phyloP scores from a whole-genome alignment of 345 rosid species.

The Cardamine chenopodiifolia region DNA sequence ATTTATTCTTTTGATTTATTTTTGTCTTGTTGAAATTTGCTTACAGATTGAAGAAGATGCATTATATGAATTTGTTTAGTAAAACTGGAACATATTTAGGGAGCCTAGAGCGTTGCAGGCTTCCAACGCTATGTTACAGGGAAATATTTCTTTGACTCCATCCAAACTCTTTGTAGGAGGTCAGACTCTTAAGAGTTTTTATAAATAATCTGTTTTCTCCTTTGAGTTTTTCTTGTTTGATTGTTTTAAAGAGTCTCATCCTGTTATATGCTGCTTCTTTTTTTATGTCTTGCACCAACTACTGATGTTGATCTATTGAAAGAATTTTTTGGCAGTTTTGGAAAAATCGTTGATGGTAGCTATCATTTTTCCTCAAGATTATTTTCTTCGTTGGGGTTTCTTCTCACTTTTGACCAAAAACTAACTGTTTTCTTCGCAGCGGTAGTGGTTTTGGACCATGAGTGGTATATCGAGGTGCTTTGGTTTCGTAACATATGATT shows the following conservation, averaged over 20 bases:
- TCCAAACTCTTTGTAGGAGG: slow-evolving; percentile 43
- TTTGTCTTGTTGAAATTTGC: slow-evolving; percentile 6
- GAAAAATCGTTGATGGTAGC: slow-evolving; percentile 43
- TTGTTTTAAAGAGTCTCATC: not conserved
- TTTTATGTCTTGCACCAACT: slow-evolving; percentile 36
- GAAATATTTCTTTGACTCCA: slow-evolving; percentile 43
- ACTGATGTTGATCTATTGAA: slow-evolving; percentile 35
- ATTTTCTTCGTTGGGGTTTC: not conserved
- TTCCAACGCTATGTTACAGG: slow-evolving; percentile 38
- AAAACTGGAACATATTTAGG: slow-evolving; percentile 44
- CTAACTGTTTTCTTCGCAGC: slow-evolving; percentile 33
- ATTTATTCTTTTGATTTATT: not conserved
- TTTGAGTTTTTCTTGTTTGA: slow-evolving; percentile 8
- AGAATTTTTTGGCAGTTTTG: slow-evolving; percentile 39
- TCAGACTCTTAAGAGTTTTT: not conserved
- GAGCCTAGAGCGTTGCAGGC: slow-evolving; percentile 42
- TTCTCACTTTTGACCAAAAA: slow-evolving; percentile 14
- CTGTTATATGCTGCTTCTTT: not conserved
- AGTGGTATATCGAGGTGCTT: slow-evolving; percentile 36
- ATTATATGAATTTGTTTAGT: slow-evolving; percentile 45
- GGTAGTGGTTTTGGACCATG: slow-evolving; percentile 40
- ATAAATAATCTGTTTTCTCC: slow-evolving; percentile 8
- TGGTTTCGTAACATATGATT: slow-evolving; percentile 42
- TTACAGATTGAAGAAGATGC: slow-evolving; percentile 39
- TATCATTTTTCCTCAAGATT: not conserved